phyloP scores from a whole-genome alignment of 208 protist species.

The Acanthamoeba castellanii region DNA sequence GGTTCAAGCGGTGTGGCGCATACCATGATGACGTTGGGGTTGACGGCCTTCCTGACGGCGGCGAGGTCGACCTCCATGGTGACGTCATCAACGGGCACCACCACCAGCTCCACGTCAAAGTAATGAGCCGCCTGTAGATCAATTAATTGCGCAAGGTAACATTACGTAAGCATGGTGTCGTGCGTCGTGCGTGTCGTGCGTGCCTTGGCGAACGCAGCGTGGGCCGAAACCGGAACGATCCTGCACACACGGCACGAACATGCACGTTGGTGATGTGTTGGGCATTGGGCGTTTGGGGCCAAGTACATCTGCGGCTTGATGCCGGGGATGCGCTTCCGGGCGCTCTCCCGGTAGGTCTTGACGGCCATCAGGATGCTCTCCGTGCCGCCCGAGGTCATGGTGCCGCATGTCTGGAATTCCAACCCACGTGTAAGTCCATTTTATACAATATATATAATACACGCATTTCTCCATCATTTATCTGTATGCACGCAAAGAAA shows the following conservation, averaged over 20 bases:
- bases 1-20: neutral
- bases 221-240: slow-evolving; percentile 94
- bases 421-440: too few species aligned
- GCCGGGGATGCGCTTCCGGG: neutral
- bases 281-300: neutral
- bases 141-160: too few species aligned
- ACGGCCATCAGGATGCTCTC: slow-evolving; percentile 98
- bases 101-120: slow-evolving; percentile 94
- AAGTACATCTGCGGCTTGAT: slow-evolving; percentile 66
- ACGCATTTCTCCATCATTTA: too few species aligned
- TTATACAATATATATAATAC: too few species aligned
- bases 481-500: too few species aligned
- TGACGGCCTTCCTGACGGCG: slow-evolving; percentile 69
- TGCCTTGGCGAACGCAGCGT: slow-evolving; percentile 97
- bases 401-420: slow-evolving; percentile 89
- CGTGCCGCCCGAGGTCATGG: slow-evolving; percentile 95
- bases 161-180: too few species aligned
- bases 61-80: slow-evolving; percentile 69
- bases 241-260: neutral
- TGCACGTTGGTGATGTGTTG: neutral
- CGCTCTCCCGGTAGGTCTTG: slow-evolving; percentile 95
- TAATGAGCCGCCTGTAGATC: slow-evolving; percentile 92
- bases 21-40: slow-evolving; percentile 77
- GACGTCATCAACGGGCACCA: slow-evolving; percentile 90
- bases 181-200: too few species aligned